Percentiles rank a stretch among this genome's conserved stretches.
Conservation (phyloP, 306 rosid species). For the Vigna trinervia region DNA sequence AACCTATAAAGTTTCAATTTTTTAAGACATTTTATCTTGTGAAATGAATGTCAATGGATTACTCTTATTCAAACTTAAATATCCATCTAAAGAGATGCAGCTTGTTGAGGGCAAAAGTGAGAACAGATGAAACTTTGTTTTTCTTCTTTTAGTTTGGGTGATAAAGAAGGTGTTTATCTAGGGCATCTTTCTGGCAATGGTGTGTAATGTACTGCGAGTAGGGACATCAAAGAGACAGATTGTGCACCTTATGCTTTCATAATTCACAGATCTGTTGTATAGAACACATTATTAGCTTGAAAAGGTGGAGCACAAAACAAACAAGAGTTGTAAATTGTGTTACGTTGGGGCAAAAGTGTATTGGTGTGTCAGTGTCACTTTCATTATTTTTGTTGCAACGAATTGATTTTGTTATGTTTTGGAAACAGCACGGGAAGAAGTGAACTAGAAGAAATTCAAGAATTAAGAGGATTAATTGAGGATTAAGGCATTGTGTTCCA, state of each 20-base stretch:
- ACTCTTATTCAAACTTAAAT: too few species aligned
- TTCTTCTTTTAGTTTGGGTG: not conserved
- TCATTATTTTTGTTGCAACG: not conserved
- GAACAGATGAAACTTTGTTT: not conserved
- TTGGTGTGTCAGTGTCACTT: not conserved
- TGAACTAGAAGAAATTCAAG: not conserved
- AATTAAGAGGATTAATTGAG: not conserved
- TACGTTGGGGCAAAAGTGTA: not conserved
- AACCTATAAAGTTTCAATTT: too few species aligned
- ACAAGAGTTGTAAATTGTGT: not conserved
- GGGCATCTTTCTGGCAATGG: constrained; percentile 6
- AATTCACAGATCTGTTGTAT: not conserved
- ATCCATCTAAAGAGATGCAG: too few species aligned
- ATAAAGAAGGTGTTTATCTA: not conserved
- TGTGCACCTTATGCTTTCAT: constrained; percentile 37
- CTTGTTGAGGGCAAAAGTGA: not conserved
- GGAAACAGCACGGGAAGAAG: constrained; percentile 1
- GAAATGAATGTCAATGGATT: too few species aligned
- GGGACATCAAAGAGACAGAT: constrained; percentile 43
- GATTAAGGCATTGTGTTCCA: not conserved
- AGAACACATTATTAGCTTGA: not conserved
- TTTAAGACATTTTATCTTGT: too few species aligned
- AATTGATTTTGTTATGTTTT: not conserved
- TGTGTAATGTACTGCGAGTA: not conserved
- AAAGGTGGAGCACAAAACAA: constrained; percentile 8